These are phyloP conservation scores for Apophysomyces ossiformis DNA, from an alignment of 371 early-diverging fungal genomes.

Conservation along the genomic window DNA sequence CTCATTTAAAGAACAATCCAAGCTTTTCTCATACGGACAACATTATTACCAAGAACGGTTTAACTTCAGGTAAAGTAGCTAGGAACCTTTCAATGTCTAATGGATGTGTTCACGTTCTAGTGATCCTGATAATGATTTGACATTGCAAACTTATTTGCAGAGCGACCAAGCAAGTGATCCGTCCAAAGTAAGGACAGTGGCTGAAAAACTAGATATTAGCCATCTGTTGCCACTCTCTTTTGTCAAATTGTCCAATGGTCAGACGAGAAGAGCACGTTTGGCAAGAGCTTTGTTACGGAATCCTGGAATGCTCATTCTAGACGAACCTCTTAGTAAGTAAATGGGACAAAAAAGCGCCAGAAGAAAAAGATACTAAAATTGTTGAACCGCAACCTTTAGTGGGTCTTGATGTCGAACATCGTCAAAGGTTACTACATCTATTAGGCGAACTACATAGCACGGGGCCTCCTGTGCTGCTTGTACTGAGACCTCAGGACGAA, in stretches of 20 bases:
- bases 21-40: slow-evolving; percentile 45
- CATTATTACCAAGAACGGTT: slow-evolving; percentile 65
- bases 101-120: slow-evolving; percentile 15
- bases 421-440: slow-evolving; percentile 41
- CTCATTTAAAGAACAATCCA: slow-evolving; percentile 55
- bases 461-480: slow-evolving; percentile 48
- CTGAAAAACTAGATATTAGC: slow-evolving; percentile 35
- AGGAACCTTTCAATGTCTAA: not conserved
- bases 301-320: slow-evolving; percentile 51
- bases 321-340: slow-evolving; percentile 64
- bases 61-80: slow-evolving; percentile 46
- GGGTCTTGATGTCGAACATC: slow-evolving; percentile 63
- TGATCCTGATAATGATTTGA: slow-evolving; percentile 54
- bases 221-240: slow-evolving; percentile 48
- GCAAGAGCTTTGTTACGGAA: slow-evolving; percentile 47
- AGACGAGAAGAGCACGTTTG: slow-evolving; percentile 60
- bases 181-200: slow-evolving; percentile 25
- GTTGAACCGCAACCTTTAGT: slow-evolving; percentile 24
- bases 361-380: too few species aligned
- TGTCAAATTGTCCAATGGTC: slow-evolving; percentile 65
- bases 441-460: slow-evolving; percentile 39
- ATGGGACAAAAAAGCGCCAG: not conserved
- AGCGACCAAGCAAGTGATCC: slow-evolving; percentile 7
- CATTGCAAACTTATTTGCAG: slow-evolving; percentile 30
- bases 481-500: slow-evolving; percentile 61